Conservation (phyloP, 225 moss, liverwort and hornwort genomes). For the Sphagnum contortum region DNA sequence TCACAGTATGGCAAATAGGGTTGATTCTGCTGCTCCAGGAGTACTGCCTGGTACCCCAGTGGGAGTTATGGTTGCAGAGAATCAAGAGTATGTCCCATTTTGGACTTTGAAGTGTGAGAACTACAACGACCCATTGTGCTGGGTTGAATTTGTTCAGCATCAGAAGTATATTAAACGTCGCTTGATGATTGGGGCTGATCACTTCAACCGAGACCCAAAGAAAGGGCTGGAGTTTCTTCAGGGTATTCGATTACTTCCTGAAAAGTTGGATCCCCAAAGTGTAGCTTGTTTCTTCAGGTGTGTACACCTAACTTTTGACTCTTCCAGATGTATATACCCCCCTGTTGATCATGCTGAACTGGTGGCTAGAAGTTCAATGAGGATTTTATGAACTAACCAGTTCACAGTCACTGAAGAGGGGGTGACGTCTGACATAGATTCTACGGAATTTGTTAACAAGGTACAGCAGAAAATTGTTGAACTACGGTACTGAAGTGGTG, state of each 20-base stretch:
- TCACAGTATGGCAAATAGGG: conserved; percentile 95
- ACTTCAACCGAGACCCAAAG: conserved; percentile 98
- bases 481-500: no score
- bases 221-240: conserved; percentile 98
- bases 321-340: no score
- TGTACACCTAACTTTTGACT: no score
- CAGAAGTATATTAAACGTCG: conserved; percentile 94
- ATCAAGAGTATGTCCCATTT: conserved; percentile 85
- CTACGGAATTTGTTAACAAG: no score
- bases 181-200: conserved; percentile 98
- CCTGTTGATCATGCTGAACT: no score
- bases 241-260: conserved; percentile 86
- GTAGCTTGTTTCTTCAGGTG: conserved; percentile 97
- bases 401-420: no score
- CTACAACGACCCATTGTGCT: conserved; percentile 66
- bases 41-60: conserved; percentile 36
- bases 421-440: no score
- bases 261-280: conserved; percentile 90
- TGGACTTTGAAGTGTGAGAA: conserved; percentile 92
- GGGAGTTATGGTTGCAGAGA: conserved; percentile 61
- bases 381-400: no score
- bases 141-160: conserved; percentile 86
- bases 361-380: no score
- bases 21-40: conserved; percentile 65
- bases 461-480: no score